Evolutionary conservation across 2,329 filamentous ascomycete genomes (phyloP), one percentile per base, ranked within the genome.

Genomic region (Lanzia echinophila): DNA sequence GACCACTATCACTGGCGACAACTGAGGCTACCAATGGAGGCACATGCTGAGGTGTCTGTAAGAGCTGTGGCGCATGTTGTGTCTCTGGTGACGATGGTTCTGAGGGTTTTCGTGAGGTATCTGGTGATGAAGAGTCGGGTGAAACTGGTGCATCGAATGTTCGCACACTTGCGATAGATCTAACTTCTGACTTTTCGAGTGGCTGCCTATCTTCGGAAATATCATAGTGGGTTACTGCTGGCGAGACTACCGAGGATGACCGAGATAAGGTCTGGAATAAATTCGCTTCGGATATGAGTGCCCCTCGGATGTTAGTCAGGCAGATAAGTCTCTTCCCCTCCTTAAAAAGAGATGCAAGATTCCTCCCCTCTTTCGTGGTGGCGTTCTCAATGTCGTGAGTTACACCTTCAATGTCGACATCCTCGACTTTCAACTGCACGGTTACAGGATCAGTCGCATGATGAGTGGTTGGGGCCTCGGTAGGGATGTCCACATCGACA

Each of bases 361-460:
- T 50, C 19, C 33, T 50, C 13, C 53, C 54, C 7, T 39, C 22
- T 20, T 74, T 71, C 20, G 63, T 63, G 6, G 42, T 48, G n/a
- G 53, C 15, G 45, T 42, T 32, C 12, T 59, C 58, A 11, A 62
- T 34, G 22, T 58, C 52, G 49, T 62, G 56, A 1, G 81, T 86
- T 39, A 88, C 76, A 3, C 84, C 85, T 59, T 89, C 84, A 5
- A 89, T 78, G 53, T 82, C 77, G 36, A 89, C 76, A 51, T 77
- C 75, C 19, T 85, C 80, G 13, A 90, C 71, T 20, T 79, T 77
- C 32, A 91, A 73, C 64, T 84, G 81, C 49, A 89, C 75, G 2
- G 84, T 84, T 3, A 85, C 76, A 1, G 77, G 65, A 59, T 86
- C 79, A 5, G 76, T 71, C 2, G 71, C 67, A 45, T 47, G 61